phyloP scores from a whole-genome alignment of 2,329 filamentous ascomycete species.

The Plectosphaerella cucumerina region DNA sequence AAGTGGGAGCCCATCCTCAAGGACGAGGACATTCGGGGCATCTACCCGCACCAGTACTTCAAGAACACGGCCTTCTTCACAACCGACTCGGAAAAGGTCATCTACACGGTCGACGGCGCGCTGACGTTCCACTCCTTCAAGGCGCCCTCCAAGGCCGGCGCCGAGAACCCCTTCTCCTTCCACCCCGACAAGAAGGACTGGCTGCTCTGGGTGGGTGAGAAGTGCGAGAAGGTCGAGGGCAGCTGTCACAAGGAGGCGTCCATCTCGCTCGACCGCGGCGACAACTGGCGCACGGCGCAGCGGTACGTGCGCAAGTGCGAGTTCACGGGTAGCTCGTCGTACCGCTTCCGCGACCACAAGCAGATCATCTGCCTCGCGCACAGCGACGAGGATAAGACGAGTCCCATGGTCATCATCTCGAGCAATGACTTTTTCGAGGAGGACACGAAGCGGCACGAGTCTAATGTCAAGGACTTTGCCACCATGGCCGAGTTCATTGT shows the following conservation, averaged over 20 bases:
- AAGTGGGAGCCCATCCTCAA: constrained; percentile 70
- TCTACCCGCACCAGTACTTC: constrained; percentile 76
- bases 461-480: constrained; percentile 78
- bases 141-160: constrained; percentile 51
- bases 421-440: constrained; percentile 75
- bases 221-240: constrained; percentile 54
- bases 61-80: constrained; percentile 86
- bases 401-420: constrained; percentile 65
- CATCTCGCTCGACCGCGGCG: constrained; percentile 73
- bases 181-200: constrained; percentile 83
- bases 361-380: constrained; percentile 55
- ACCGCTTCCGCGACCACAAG: constrained; percentile 45
- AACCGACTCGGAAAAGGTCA: constrained; percentile 61
- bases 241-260: constrained; percentile 73
- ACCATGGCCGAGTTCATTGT: constrained; percentile 97
- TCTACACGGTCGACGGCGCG: constrained; percentile 79
- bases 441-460: constrained; percentile 57
- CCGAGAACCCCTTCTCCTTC: constrained; percentile 59
- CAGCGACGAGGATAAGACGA: constrained; percentile 60
- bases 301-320: constrained; percentile 78
- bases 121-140: constrained; percentile 70
- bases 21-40: constrained; percentile 62
- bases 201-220: constrained; percentile 83
- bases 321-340: constrained; percentile 68
- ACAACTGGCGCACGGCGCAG: constrained; percentile 71